phyloP scores from a whole-genome alignment of 1,284 basidiomycete genomes.

The Meripilus lineatus region DNA sequence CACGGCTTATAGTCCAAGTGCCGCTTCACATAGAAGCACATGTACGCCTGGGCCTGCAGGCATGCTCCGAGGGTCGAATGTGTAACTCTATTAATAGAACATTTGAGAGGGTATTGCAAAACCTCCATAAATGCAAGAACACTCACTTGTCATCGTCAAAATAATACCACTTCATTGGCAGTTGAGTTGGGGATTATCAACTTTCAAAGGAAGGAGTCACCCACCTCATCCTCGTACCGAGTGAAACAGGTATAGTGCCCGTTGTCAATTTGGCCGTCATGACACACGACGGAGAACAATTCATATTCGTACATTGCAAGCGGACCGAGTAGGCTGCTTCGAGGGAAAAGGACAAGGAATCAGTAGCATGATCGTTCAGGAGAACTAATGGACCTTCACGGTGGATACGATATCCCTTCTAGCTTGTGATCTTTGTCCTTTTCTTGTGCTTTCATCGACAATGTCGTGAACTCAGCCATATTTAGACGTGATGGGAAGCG shows the following conservation, averaged over 20 bases:
- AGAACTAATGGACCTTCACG: not conserved
- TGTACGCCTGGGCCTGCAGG: slow-evolving; percentile 74
- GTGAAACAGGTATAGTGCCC: slow-evolving; percentile 91
- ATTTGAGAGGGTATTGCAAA: not conserved
- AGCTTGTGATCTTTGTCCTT: slow-evolving; percentile 30
- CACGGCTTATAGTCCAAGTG: slow-evolving; percentile 77
- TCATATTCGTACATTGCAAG: slow-evolving; percentile 84
- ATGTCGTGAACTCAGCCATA: slow-evolving; percentile 84
- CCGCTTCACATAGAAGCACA: slow-evolving; percentile 91
- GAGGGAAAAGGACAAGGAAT: not conserved
- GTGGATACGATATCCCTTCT: not conserved
- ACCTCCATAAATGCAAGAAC: too few relatives aligned
- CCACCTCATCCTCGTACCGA: slow-evolving; percentile 69
- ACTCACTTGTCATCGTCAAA: slow-evolving; percentile 92
- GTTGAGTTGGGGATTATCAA: not conserved
- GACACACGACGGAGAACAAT: slow-evolving; percentile 90
- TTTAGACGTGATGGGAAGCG: slow-evolving; percentile 82
- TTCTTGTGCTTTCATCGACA: slow-evolving; percentile 44
- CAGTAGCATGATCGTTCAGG: too few relatives aligned
- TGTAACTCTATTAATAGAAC: slow-evolving; percentile 49
- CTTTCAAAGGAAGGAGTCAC: slow-evolving; percentile 20
- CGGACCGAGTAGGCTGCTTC: slow-evolving; percentile 44
- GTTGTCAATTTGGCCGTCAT: slow-evolving; percentile 92
- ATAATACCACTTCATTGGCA: slow-evolving; percentile 72
- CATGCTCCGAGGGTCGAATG: slow-evolving; percentile 64